Evolutionary conservation across 2,329 filamentous ascomycete genomes (phyloP).

Genomic region (Penicillium sp.): DNA sequence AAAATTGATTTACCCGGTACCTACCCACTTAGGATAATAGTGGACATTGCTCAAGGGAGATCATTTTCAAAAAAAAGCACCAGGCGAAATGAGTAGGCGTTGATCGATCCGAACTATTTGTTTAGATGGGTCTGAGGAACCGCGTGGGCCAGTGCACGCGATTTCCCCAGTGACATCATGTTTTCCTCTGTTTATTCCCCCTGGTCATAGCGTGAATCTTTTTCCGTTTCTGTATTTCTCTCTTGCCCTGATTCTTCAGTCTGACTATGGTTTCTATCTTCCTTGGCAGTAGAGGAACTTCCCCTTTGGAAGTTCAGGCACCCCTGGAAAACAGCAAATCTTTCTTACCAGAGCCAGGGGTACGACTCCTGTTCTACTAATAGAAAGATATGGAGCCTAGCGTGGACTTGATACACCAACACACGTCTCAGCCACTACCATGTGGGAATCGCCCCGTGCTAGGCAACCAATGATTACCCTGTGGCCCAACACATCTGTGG

Average conservation of each 20-base stretch:
- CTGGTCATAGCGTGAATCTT: conserved; percentile 20
- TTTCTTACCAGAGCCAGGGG: conserved; percentile 4
- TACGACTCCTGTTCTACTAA: conserved; percentile 22
- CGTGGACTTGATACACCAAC: conserved; percentile 22
- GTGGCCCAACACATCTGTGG: background rate
- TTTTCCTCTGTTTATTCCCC: background rate
- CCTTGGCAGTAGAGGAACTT: background rate
- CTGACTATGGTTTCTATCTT: background rate
- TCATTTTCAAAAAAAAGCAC: background rate
- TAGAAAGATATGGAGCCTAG: conserved; percentile 26
- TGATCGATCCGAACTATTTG: conserved; percentile 17
- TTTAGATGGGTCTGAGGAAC: conserved; percentile 8
- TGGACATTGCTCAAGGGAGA: background rate
- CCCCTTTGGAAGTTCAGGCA: background rate
- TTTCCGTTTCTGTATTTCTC: background rate
- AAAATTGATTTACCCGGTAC: background rate
- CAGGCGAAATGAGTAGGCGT: conserved; percentile 14
- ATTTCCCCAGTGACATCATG: conserved; percentile 29
- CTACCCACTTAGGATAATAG: background rate
- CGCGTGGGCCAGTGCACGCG: conserved; percentile 19
- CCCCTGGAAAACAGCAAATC: background rate
- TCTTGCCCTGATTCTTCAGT: background rate
- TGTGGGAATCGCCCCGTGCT: conserved; percentile 19
- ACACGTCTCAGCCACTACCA: conserved; percentile 28
- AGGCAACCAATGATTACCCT: background rate